Conservation (phyloP, 768 basidiomycete genomes). For the Tricholomella constricta region DNA sequence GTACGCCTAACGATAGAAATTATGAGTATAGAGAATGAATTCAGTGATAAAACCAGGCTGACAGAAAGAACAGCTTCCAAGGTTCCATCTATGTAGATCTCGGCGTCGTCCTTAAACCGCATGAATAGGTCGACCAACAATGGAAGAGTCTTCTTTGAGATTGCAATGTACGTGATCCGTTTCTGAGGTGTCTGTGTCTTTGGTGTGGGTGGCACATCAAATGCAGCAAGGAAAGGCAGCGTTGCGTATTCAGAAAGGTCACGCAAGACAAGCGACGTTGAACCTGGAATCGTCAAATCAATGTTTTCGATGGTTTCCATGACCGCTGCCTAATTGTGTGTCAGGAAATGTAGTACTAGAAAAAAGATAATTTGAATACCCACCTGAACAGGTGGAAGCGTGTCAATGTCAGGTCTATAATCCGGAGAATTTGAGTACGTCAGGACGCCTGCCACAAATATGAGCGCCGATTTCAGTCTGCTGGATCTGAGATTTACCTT, state of each 20-base stretch:
- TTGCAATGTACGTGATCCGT: slow-evolving; percentile 84
- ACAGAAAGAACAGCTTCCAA: slow-evolving; percentile 83
- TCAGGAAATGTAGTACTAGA: not conserved
- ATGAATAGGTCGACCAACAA: slow-evolving; percentile 77
- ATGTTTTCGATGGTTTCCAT: slow-evolving; percentile 70
- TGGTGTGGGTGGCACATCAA: slow-evolving; percentile 52
- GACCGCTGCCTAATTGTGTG: slow-evolving; percentile 55
- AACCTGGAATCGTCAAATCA: slow-evolving; percentile 60
- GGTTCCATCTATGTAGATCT: slow-evolving; percentile 80
- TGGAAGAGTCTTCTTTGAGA: slow-evolving; percentile 90
- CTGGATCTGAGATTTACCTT: slow-evolving; percentile 44
- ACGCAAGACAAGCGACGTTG: slow-evolving; percentile 72
- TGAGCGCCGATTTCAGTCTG: not conserved
- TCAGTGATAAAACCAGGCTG: slow-evolving; percentile 22
- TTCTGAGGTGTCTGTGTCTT: slow-evolving; percentile 50
- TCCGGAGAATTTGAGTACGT: slow-evolving; percentile 85
- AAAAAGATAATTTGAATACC: not conserved
- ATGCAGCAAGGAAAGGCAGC: slow-evolving; percentile 84
- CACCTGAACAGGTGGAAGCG: slow-evolving; percentile 79
- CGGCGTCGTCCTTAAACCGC: slow-evolving; percentile 56
- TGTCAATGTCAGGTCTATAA: slow-evolving; percentile 86
- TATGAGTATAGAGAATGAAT: not conserved
- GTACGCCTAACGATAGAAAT: slow-evolving; percentile 59
- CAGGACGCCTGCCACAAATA: slow-evolving; percentile 52
- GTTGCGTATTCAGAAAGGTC: slow-evolving; percentile 87